Conservation (phyloP, 768 basidiomycete genomes). For the Rhizopogon sp. region DNA sequence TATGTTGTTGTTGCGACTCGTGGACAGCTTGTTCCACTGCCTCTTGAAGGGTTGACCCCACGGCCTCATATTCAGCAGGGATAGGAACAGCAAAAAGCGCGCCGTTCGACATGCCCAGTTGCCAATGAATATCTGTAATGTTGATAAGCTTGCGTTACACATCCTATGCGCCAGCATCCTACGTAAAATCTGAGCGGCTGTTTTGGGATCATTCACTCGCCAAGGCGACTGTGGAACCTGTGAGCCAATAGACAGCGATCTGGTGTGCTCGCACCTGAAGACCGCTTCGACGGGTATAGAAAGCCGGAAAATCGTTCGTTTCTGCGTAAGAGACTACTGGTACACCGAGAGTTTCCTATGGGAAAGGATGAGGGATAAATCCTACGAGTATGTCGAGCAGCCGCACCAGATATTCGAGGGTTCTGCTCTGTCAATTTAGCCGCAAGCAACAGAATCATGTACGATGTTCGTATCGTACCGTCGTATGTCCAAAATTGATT, state of each 20-base stretch:
- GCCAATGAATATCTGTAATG: constrained; percentile 56
- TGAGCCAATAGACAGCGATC: neutral
- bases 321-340: constrained; percentile 78
- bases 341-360: constrained; percentile 91
- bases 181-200: constrained; percentile 78
- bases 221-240: constrained; percentile 63
- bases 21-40: constrained; percentile 80
- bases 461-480: constrained; percentile 34
- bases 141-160: neutral
- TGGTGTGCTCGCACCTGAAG: constrained; percentile 47
- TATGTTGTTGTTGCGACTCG: constrained; percentile 79
- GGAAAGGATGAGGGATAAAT: neutral
- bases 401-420: constrained; percentile 72
- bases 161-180: constrained; percentile 16
- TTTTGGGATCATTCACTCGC: constrained; percentile 54
- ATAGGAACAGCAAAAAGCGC: constrained; percentile 88
- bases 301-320: constrained; percentile 87
- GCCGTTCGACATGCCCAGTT: constrained; percentile 71
- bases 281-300: constrained; percentile 83
- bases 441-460: neutral
- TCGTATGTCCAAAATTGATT: constrained; percentile 92
- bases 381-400: neutral
- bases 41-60: constrained; percentile 65
- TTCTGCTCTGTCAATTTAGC: constrained; percentile 37
- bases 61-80: constrained; percentile 64